phyloP scores from a whole-genome alignment of 106 monocot species.

The Allium fistulosum region DNA sequence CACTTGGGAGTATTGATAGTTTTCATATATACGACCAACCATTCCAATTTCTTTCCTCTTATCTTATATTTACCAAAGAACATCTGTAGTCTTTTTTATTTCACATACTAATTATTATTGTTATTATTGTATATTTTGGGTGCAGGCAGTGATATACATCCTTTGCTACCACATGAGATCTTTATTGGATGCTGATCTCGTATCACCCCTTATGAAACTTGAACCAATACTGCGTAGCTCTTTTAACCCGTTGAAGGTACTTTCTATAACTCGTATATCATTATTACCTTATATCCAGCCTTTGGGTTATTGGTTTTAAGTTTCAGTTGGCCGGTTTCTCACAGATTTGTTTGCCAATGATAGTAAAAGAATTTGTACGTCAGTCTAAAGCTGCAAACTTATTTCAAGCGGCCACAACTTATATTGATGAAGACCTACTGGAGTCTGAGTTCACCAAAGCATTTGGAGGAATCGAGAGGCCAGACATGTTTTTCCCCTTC shows the following conservation, averaged over 20 bases:
- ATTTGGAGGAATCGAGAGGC: slow-evolving; percentile 46
- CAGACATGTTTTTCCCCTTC: slow-evolving; percentile 93
- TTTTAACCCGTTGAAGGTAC: slow-evolving; percentile 76
- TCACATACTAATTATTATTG: too few relatives aligned
- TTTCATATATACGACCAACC: too few relatives aligned
- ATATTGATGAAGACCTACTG: slow-evolving; percentile 26
- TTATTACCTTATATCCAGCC: too few relatives aligned
- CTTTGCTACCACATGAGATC: slow-evolving; percentile 85
- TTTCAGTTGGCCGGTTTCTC: too few relatives aligned
- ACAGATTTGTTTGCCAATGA: slow-evolving; percentile 88
- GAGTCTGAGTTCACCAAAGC: slow-evolving; percentile 52
- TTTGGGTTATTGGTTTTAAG: too few relatives aligned
- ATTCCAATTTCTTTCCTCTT: too few relatives aligned
- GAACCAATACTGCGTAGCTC: slow-evolving; percentile 38
- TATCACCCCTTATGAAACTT: slow-evolving; percentile 33
- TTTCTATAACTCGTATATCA: too few relatives aligned
- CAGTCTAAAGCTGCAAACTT: slow-evolving; percentile 64
- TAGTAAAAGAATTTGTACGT: slow-evolving; percentile 72
- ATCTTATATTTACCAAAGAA: too few relatives aligned
- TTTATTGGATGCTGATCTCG: slow-evolving; percentile 61
- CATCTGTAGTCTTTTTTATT: too few relatives aligned
- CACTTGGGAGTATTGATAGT: too few relatives aligned
- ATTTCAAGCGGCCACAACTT: slow-evolving; percentile 26
- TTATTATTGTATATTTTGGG: too few relatives aligned
- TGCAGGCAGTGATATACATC: slow-evolving; percentile 88